These are phyloP conservation scores for Colletotrichum sp. DNA, from an alignment of 2,329 filamentous ascomycete species.

Conservation along the genomic window DNA sequence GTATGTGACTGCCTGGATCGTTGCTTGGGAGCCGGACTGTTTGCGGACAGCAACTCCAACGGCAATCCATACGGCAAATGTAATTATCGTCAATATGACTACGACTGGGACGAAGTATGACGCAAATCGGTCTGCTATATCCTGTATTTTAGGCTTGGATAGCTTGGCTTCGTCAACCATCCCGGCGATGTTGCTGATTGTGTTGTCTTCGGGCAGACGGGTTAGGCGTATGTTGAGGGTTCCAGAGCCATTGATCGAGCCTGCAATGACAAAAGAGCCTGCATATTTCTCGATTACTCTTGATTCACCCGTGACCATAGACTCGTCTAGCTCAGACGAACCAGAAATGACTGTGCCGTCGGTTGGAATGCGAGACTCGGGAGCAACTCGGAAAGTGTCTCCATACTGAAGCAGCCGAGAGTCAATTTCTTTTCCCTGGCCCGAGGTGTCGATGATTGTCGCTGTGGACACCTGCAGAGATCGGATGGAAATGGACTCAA, in stretches of 20 bases:
- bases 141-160: slow-evolving; percentile 71
- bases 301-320: slow-evolving; percentile 78
- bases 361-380: slow-evolving; percentile 66
- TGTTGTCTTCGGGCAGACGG: slow-evolving; percentile 72
- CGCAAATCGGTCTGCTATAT: slow-evolving; percentile 71
- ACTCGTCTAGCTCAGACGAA: slow-evolving; percentile 73
- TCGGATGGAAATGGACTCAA: slow-evolving; percentile 59
- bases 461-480: slow-evolving; percentile 65
- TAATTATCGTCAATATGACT: slow-evolving; percentile 58
- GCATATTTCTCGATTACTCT: slow-evolving; percentile 61
- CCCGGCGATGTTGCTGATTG: slow-evolving; percentile 68
- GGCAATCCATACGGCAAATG: slow-evolving; percentile 71
- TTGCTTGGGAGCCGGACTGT: slow-evolving; percentile 51
- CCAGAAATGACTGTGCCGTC: slow-evolving; percentile 72
- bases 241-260: slow-evolving; percentile 71
- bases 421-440: slow-evolving; percentile 60
- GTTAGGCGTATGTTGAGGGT: slow-evolving; percentile 63
- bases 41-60: slow-evolving; percentile 51
- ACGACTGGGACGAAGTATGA: slow-evolving; percentile 73
- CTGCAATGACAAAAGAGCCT: slow-evolving; percentile 66
- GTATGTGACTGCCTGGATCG: slow-evolving; percentile 70
- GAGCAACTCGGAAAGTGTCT: slow-evolving; percentile 68
- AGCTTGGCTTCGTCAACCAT: slow-evolving; percentile 76
- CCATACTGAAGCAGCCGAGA: slow-evolving; percentile 71
- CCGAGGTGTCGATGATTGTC: slow-evolving; percentile 47